These are phyloP conservation scores for Sporothrix pallida DNA, from an alignment of 2,329 filamentous ascomycete species.

Conservation along the genomic window DNA sequence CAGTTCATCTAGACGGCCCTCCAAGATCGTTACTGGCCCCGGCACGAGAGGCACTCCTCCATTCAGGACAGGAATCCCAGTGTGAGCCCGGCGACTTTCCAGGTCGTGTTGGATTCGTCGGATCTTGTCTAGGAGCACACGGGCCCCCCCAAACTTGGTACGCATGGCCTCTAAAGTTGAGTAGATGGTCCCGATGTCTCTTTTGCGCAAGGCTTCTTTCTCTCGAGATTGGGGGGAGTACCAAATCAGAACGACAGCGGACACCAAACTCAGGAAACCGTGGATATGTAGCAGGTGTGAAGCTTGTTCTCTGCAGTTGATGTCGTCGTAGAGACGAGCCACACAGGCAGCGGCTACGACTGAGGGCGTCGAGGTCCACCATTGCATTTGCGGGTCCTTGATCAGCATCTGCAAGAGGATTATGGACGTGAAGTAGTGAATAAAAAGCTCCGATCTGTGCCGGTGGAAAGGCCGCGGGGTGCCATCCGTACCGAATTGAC, in stretches of 20 bases:
- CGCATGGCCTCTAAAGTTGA: slow-evolving; percentile 7
- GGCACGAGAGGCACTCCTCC: slow-evolving; percentile 5
- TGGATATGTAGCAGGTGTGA: slow-evolving; percentile 6
- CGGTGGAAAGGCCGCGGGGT: not conserved
- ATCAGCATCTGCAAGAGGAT: slow-evolving; percentile 6
- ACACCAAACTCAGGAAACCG: slow-evolving; percentile 10
- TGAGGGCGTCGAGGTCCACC: slow-evolving; percentile 3
- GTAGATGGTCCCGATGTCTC: slow-evolving; percentile 6
- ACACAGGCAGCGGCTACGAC: not conserved
- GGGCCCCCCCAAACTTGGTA: slow-evolving; percentile 8
- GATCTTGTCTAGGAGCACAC: slow-evolving; percentile 8
- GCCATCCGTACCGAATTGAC: slow-evolving; percentile 7
- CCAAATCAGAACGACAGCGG: slow-evolving; percentile 7
- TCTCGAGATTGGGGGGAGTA: slow-evolving; percentile 7
- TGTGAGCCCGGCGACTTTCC: slow-evolving; percentile 5
- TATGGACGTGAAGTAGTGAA: slow-evolving; percentile 7
- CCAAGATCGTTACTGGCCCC: slow-evolving; percentile 9
- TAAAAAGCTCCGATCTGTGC: slow-evolving; percentile 3
- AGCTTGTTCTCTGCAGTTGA: slow-evolving; percentile 8
- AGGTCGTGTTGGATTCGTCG: slow-evolving; percentile 7
- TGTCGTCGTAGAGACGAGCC: slow-evolving; percentile 9
- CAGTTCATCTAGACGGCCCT: slow-evolving; percentile 4
- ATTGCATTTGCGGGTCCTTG: slow-evolving; percentile 10
- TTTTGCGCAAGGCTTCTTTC: slow-evolving; percentile 11
- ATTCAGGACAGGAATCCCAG: slow-evolving; percentile 10